Evolutionary conservation across 2,329 filamentous ascomycete genomes (phyloP).

Genomic region (Microdochium bolleyi): DNA sequence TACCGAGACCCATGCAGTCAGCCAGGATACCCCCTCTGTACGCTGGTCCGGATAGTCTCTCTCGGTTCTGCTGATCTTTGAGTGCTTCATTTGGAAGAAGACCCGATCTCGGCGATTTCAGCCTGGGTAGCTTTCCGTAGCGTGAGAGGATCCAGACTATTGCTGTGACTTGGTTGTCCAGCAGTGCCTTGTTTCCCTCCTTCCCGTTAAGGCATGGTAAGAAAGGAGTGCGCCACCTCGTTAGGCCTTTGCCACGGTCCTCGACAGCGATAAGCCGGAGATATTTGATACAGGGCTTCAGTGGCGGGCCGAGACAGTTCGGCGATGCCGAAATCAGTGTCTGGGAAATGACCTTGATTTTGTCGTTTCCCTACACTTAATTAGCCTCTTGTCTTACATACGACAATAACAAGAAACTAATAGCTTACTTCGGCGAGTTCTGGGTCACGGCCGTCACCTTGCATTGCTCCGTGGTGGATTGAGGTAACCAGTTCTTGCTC

Average conservation of each 20-base stretch:
- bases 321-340: neutral
- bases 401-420: no score
- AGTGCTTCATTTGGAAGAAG: neutral
- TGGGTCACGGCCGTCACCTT: no score
- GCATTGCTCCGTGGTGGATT: no score
- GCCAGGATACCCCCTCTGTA: constrained; percentile 18
- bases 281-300: neutral
- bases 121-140: constrained; percentile 12
- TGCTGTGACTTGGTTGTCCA: constrained; percentile 17
- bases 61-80: constrained; percentile 6
- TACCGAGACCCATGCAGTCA: constrained; percentile 20
- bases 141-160: constrained; percentile 20
- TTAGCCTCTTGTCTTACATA: neutral
- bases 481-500: no score
- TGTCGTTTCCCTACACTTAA: neutral
- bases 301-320: neutral
- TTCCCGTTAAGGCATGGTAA: neutral
- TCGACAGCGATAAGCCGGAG: neutral
- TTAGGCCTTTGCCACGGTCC: neutral
- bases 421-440: no score
- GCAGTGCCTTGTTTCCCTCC: constrained; percentile 7
- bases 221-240: neutral
- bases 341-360: neutral
- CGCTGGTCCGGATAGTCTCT: constrained; percentile 9
- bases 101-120: constrained; percentile 1